phyloP scores from a whole-genome alignment of 2,329 filamentous ascomycete species.

The Trichophyton benhamiae region DNA sequence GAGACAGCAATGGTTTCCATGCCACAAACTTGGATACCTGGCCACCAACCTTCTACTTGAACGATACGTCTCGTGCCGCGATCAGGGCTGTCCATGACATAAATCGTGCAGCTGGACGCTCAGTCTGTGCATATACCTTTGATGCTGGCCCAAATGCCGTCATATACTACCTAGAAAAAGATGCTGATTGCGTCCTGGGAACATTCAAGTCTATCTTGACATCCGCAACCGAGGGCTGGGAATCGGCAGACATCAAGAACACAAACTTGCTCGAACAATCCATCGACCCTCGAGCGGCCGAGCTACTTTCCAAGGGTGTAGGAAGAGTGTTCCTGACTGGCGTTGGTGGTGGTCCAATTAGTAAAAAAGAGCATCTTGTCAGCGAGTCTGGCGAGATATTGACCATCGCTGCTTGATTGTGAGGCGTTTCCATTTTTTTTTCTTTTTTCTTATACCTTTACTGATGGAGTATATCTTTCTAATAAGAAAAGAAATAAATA shows the following conservation, averaged over 20 bases:
- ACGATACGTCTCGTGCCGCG: constrained; percentile 78
- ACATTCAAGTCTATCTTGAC: constrained; percentile 66
- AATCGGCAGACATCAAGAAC: constrained; percentile 40
- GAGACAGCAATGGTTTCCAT: constrained; percentile 94
- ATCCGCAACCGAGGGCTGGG: constrained; percentile 41
- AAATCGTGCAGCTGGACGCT: constrained; percentile 66
- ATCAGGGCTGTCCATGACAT: constrained; percentile 81
- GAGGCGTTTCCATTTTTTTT: background rate
- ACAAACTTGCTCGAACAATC: constrained; percentile 48
- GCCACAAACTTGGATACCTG: constrained; percentile 88
- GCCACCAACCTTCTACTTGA: constrained; percentile 98
- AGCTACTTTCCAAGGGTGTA: constrained; percentile 62
- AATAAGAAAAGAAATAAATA: background rate
- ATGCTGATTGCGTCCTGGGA: constrained; percentile 60
- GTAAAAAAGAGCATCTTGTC: constrained; percentile 65
- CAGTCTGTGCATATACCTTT: constrained; percentile 87
- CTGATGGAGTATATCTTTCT: background rate
- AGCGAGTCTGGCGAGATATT: constrained; percentile 48
- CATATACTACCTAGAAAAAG: constrained; percentile 81
- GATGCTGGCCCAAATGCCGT: constrained; percentile 96
- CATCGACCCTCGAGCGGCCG: constrained; percentile 41
- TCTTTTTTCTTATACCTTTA: background rate
- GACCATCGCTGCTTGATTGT: constrained; percentile 10
- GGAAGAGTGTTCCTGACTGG: constrained; percentile 81
- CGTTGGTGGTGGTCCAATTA: constrained; percentile 79